A percentile compares a stretch with the other conserved stretches of the same genome.
phyloP scores from a whole-genome alignment of 116 monocot genomes.

The Cymodocea nodosa region DNA sequence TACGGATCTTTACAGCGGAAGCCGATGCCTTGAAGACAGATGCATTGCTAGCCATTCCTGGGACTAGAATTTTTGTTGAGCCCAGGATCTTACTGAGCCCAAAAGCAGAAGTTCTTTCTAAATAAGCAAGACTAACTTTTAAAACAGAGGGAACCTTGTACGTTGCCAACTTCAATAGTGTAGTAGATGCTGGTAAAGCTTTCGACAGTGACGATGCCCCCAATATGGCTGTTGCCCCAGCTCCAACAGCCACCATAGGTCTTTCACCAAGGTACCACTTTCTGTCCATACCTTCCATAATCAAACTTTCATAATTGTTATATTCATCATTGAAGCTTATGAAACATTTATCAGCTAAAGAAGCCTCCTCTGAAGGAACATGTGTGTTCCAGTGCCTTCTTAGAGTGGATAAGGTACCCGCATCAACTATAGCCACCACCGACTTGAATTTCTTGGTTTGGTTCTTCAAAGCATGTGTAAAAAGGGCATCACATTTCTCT shows the following conservation, averaged over 20 bases:
- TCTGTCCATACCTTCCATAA: conserved; percentile 15
- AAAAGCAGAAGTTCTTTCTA: conserved; percentile 52
- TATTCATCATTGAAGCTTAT: conserved; percentile 12
- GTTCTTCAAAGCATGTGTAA: conserved; percentile 44
- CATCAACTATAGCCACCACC: conserved; percentile 80
- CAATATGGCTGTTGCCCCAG: conserved; percentile 74
- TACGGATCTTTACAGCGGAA: conserved; percentile 78
- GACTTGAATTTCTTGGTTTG: conserved; percentile 51
- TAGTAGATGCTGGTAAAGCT: conserved; percentile 45
- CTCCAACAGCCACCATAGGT: conserved; percentile 65
- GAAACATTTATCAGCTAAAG: conserved; percentile 32
- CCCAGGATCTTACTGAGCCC: conserved; percentile 51
- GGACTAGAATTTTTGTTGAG: conserved; percentile 36
- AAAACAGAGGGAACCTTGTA: conserved; percentile 52
- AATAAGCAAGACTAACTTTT: conserved; percentile 39
- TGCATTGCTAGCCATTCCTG: conserved; percentile 30
- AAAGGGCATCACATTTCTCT: conserved; percentile 65
- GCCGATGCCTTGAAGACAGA: conserved; percentile 35
- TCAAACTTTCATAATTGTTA: conserved; percentile 10
- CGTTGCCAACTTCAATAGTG: conserved; percentile 49
- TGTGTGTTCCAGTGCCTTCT: conserved; percentile 76
- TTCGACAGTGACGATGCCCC: conserved; percentile 77
- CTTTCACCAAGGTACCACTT: conserved; percentile 37
- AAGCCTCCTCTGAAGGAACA: conserved; percentile 41
- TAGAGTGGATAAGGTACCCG: conserved; percentile 45